A percentile compares a stretch with the other conserved stretches of the same genome.
phyloP scores from a whole-genome alignment of 176 grass and related monocot species.

The Avena atlantica region DNA sequence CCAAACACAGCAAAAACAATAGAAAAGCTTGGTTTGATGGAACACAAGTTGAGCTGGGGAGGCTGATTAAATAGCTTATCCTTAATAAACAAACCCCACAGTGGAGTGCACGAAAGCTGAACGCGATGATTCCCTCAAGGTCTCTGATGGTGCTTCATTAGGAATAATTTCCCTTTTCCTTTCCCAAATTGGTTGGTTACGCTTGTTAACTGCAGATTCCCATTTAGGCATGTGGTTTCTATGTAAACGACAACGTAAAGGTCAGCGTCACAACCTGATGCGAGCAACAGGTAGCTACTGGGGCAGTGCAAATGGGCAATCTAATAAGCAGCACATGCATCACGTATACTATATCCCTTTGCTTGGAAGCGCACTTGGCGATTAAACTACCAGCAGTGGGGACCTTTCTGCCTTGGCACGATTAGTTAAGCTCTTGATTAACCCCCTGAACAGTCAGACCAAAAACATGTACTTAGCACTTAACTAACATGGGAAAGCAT shows the following conservation, averaged over 20 bases:
- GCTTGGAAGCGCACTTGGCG: conserved; percentile 29
- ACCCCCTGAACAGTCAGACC: conserved; percentile 6
- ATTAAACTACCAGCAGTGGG: conserved; percentile 43
- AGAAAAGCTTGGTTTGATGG: conserved; percentile 5
- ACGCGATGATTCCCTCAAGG: conserved; percentile 27
- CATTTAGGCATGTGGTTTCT: conserved; percentile 49
- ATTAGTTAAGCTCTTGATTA: conserved; percentile 25
- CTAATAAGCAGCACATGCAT: conserved; percentile 40
- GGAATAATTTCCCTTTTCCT: conserved; percentile 9
- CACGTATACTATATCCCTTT: conserved; percentile 24
- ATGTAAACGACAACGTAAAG: conserved; percentile 46
- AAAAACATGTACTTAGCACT: conserved; percentile 33
- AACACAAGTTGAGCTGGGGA: conserved; percentile 19
- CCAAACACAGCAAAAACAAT: conserved; percentile 24
- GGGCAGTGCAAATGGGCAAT: conserved; percentile 26
- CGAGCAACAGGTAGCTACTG: conserved; percentile 34
- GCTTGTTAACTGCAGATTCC: conserved; percentile 26
- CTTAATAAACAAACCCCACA: conserved; percentile 10
- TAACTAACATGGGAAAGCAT: conserved; percentile 39
- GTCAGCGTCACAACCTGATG: conserved; percentile 43
- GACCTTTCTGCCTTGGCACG: conserved; percentile 12
- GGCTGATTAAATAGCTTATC: conserved; percentile 39
- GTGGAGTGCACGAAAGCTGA: conserved; percentile 34
- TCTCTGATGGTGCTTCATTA: conserved; percentile 16
- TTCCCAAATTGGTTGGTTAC: background rate